Evolutionary conservation across 2,329 filamentous ascomycete genomes (phyloP), one percentile per base, ranked within the genome.

Genomic region (Pseudogymnoascus sp.): DNA sequence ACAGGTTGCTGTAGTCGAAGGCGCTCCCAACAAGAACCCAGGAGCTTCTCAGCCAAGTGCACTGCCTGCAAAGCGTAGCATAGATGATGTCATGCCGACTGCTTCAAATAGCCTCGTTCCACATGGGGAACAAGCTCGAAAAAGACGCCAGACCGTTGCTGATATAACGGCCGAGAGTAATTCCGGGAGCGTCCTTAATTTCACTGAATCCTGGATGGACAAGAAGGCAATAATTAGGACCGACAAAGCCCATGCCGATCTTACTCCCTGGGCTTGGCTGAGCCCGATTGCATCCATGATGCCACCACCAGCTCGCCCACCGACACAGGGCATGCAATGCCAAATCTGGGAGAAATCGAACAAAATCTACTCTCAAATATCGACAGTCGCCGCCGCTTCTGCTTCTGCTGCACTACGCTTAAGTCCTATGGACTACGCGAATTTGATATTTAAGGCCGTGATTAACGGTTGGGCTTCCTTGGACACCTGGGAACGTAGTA

Each of bases 311-410:
- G 41, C 33, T 11, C 63, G 61, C 21, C 16, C 28, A 35, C 28
- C 49, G 9, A 33, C 49, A 18, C 25, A 16, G 5, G 49, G 49
- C 14, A 55, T 55, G 49, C 28, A 55, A 35, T 55, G 49, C 49
- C 49, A 55, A 33, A 55, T 66, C 3, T 67, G 66, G 65, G 33
- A 52, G 45, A 64, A 63, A 37, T 62, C 61, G 1, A 67, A 65
- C 28, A 41, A 59, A 3, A 66, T 67, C 33, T 67, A 67, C 41
- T 55, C 49, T 21, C 28, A 55, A 11, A 55, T 55, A 16, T 18
- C 49, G 16, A 55, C n/a, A 55, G 49, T 35, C 9, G 5, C 28
- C 49, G 16, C 28, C n/a, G 49, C 28, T 18, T 18, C 8, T 16
- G 49, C 49, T 12, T 18, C 49, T 21, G 49, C 28, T 33, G 28